Conservation (phyloP, 2,329 filamentous ascomycete genomes). For the Lachnum nothofagi region DNA sequence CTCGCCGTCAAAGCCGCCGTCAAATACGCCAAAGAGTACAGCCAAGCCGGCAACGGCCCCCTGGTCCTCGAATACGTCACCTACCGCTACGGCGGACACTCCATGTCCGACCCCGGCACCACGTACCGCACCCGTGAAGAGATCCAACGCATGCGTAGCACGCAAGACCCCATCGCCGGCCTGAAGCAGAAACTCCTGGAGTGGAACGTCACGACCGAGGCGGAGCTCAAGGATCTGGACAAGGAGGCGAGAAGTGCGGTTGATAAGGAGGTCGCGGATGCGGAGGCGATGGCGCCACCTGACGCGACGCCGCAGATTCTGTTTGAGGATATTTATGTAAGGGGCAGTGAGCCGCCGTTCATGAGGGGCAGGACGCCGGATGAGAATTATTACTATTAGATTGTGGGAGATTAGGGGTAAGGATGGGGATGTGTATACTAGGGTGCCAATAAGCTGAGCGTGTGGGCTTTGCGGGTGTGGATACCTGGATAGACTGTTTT, state of each 20-base stretch:
- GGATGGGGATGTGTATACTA: background rate
- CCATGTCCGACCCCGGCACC: conserved; percentile 98
- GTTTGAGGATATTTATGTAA: conserved; percentile 94
- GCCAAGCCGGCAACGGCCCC: conserved; percentile 76
- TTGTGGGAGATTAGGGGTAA: background rate
- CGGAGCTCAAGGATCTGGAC: conserved; percentile 93
- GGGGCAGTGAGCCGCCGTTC: conserved; percentile 80
- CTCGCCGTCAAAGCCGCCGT: conserved; percentile 96
- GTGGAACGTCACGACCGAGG: conserved; percentile 86
- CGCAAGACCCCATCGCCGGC: conserved; percentile 95
- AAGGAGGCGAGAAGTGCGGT: conserved; percentile 84
- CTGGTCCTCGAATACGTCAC: conserved; percentile 98
- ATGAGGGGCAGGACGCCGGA: conserved; percentile 82
- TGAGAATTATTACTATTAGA: conserved; percentile 72
- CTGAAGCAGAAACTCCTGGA: conserved; percentile 97
- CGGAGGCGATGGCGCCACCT: conserved; percentile 80
- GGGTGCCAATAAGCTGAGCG: no score
- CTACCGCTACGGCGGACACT: conserved; percentile 98
- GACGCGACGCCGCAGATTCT: conserved; percentile 76
- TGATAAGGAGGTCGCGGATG: conserved; percentile 82
- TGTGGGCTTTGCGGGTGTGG: no score
- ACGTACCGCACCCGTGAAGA: conserved; percentile 99
- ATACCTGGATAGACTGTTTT: no score
- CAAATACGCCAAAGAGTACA: conserved; percentile 87
- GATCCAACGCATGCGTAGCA: conserved; percentile 98